Conservation (phyloP, 768 basidiomycete genomes). For the Leccinum disarticulatum region DNA sequence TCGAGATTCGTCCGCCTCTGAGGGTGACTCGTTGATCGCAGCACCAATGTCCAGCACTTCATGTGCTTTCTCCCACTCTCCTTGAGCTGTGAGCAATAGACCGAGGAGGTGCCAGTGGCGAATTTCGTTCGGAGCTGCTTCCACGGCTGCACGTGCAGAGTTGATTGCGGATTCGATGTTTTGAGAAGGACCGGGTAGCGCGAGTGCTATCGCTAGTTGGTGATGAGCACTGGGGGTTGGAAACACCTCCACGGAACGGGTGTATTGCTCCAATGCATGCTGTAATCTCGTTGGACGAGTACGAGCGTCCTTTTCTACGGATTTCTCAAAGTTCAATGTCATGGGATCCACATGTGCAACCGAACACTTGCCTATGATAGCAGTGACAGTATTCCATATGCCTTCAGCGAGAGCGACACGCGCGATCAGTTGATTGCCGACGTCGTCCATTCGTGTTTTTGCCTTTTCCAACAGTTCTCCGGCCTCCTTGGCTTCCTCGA, state of each 20-base stretch:
- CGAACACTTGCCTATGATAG: constrained; percentile 54
- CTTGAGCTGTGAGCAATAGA: constrained; percentile 71
- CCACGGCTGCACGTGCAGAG: constrained; percentile 70
- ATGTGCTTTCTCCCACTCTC: constrained; percentile 76
- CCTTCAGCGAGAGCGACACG: constrained; percentile 70
- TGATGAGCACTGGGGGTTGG: constrained; percentile 64
- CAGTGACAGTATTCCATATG: constrained; percentile 68
- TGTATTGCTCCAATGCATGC: constrained; percentile 52
- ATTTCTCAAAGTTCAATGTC: neutral
- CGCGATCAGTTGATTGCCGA: constrained; percentile 55
- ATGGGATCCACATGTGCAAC: neutral
- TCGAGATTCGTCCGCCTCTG: constrained; percentile 34
- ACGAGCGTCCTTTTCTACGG: constrained; percentile 62
- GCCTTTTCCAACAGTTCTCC: constrained; percentile 61
- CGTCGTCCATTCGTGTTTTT: constrained; percentile 47
- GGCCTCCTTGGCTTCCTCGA: constrained; percentile 64
- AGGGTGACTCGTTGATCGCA: constrained; percentile 46
- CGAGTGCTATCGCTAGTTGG: constrained; percentile 76
- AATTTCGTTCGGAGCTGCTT: constrained; percentile 59
- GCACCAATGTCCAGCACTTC: constrained; percentile 80
- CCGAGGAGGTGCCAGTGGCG: constrained; percentile 92
- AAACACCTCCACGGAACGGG: constrained; percentile 45
- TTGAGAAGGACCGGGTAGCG: constrained; percentile 61
- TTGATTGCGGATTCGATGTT: constrained; percentile 67
- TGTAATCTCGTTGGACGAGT: constrained; percentile 60